Conservation (phyloP, 768 basidiomycete genomes). For the Hydnum rufescens region DNA sequence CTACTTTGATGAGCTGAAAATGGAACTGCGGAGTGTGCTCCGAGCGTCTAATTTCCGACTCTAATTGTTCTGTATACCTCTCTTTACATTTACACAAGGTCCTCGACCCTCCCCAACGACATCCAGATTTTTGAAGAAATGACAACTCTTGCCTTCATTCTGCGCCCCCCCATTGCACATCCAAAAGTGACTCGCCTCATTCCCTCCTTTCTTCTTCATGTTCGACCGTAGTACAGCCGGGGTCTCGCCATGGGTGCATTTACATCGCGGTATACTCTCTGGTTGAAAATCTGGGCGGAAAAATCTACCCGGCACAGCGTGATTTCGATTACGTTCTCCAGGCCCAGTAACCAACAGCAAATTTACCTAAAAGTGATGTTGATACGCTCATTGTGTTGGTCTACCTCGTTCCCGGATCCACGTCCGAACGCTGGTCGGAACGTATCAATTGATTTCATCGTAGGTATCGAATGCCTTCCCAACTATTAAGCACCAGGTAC, state of each 20-base stretch:
- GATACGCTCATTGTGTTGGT: conserved; percentile 48
- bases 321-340: neutral
- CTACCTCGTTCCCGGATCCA: conserved; percentile 11
- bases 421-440: conserved; percentile 38
- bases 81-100: conserved; percentile 1
- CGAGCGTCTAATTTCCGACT: too few species aligned
- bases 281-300: conserved; percentile 67
- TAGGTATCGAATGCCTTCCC: conserved; percentile 16
- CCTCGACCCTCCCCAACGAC: conserved; percentile 40
- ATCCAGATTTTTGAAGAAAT: conserved; percentile 56
- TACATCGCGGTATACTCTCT: conserved; percentile 43
- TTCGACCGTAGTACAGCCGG: conserved; percentile 19
- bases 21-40: too few species aligned
- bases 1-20: too few species aligned
- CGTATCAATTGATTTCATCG: conserved; percentile 49
- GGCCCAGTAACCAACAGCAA: neutral
- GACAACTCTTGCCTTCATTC: conserved; percentile 68
- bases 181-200: conserved; percentile 43
- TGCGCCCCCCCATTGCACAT: conserved; percentile 61
- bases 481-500: conserved; percentile 17
- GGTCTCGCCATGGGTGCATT: conserved; percentile 50
- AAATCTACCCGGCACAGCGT: conserved; percentile 20
- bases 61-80: too few species aligned
- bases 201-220: conserved; percentile 1
- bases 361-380: conserved; percentile 55